Evolutionary conservation across 208 protist species (phyloP), one percentile per base, ranked within the genome.

Genomic region (Novymonas esmeraldas): DNA sequence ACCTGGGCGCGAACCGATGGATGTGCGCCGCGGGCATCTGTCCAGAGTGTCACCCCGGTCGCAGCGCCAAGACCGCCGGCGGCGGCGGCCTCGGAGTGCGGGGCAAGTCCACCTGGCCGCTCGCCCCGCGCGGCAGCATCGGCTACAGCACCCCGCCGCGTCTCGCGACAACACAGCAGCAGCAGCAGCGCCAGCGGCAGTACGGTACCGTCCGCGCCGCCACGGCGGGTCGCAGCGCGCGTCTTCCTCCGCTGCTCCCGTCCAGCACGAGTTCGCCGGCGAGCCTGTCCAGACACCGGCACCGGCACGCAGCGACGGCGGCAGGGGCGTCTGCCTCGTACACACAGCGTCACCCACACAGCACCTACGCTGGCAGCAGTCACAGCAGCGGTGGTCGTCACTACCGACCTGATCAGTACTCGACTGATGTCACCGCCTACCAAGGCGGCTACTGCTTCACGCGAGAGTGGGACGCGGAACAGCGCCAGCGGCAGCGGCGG

Each of bases 1-100:
- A 75, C 61, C 42, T 62, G 38, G 36, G 61, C 24, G 22, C 38
- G 0, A 68, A 46, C 55, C 42, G 69, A 36, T 75, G 69, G 69
- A 69, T 75, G 69, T 75, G 69, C 39, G 69, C 61, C 22, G 18
- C 64, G 33, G 69, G 69, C 5, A 36, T 75, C 6, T 75, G 69
- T 29, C 61, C 69, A 46, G 24, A 45, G 51, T 75, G 69, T 24
- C 69, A 75, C 31, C 69, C 69, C 29, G 46, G 22, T 24, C 51
- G 60, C 28, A 22, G 26, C 24, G 31, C 14, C 13, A 51, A 24
- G 44, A 31, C 14, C 20, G 9, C 36, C 36, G 50, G 28, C 36
- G 24, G 38, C 45, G 13, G 54, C 18, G 20, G 34, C 29, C 10
- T 28, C 3, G 20, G n/a, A 44, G 22, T 26, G 29, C 33, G 26